phyloP scores from a whole-genome alignment of 805 yeast species.

The Grigorovia transvaalensis region DNA sequence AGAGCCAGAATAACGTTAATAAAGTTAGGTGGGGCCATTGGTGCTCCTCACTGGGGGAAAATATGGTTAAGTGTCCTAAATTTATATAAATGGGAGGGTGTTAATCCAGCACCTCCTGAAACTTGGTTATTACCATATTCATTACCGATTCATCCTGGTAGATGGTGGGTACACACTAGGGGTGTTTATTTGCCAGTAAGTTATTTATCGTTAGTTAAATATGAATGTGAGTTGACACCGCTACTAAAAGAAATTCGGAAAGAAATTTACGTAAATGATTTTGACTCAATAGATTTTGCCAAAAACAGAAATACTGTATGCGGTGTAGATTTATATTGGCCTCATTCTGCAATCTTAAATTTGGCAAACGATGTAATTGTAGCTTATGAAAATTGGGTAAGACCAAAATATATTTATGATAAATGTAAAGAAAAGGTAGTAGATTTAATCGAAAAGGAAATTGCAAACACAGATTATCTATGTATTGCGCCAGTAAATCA shows the following conservation, averaged over 20 bases:
- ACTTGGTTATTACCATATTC: conserved; percentile 78
- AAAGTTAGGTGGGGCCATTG: conserved; percentile 79
- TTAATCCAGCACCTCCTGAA: conserved; percentile 97
- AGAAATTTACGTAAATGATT: conserved; percentile 69
- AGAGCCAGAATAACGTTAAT: conserved; percentile 65
- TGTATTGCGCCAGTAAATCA: conserved; percentile 92
- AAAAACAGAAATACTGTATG: conserved; percentile 75
- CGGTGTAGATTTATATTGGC: conserved; percentile 88
- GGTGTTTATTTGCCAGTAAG: conserved; percentile 85
- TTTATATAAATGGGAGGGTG: conserved; percentile 90
- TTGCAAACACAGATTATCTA: conserved; percentile 64
- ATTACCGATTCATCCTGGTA: conserved; percentile 81
- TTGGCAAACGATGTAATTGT: conserved; percentile 48
- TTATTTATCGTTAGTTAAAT: conserved; percentile 52
- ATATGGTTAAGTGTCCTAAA: conserved; percentile 76
- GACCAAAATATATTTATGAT: conserved; percentile 65
- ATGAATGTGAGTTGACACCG: conserved; percentile 51
- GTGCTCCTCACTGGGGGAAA: conserved; percentile 96
- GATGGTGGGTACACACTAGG: conserved; percentile 99
- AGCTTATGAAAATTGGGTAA: conserved; percentile 54
- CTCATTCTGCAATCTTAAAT: conserved; percentile 66
- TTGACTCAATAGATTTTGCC: conserved; percentile 54
- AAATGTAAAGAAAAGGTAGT: conserved; percentile 44
- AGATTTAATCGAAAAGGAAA: conserved; percentile 61
- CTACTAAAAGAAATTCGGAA: conserved; percentile 53